Conservation (phyloP, 2,329 filamentous ascomycete species). For the Passalora sequoiae region DNA sequence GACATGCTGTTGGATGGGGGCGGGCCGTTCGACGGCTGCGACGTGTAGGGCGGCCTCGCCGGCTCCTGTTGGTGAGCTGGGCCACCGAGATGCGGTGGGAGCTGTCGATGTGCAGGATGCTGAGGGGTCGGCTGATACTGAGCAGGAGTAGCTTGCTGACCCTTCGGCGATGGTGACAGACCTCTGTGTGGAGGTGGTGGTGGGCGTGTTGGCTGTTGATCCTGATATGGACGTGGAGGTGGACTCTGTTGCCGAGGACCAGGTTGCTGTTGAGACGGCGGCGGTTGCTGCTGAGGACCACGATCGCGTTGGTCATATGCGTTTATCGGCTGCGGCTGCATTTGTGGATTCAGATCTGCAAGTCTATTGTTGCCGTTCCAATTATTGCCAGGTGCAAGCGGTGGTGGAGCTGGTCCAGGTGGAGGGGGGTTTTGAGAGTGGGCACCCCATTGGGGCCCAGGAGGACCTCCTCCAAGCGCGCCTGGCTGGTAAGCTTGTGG, state of each 20-base stretch:
- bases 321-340: constrained; percentile 63
- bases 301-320: constrained; percentile 76
- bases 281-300: constrained; percentile 40
- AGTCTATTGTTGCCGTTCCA: constrained; percentile 65
- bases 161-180: constrained; percentile 57
- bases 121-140: constrained; percentile 46
- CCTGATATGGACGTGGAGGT: constrained; percentile 48
- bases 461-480: constrained; percentile 69
- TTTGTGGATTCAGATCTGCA: constrained; percentile 63
- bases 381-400: constrained; percentile 47
- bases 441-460: constrained; percentile 83
- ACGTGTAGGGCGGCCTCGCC: constrained; percentile 20
- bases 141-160: constrained; percentile 49
- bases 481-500: constrained; percentile 86
- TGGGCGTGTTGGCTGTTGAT: constrained; percentile 33
- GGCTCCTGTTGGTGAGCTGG: constrained; percentile 22
- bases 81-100: constrained; percentile 45
- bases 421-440: constrained; percentile 62
- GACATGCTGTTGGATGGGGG: constrained; percentile 34
- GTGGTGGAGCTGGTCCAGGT: constrained; percentile 58
- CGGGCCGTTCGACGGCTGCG: constrained; percentile 23
- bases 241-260: constrained; percentile 48
- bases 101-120: constrained; percentile 42
- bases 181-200: constrained; percentile 50
- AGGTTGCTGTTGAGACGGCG: constrained; percentile 46